Evolutionary conservation across 176 grass and related monocot genomes (phyloP), one percentile per base, ranked within the genome.

Genomic region (Rhynchospora breviuscula): DNA sequence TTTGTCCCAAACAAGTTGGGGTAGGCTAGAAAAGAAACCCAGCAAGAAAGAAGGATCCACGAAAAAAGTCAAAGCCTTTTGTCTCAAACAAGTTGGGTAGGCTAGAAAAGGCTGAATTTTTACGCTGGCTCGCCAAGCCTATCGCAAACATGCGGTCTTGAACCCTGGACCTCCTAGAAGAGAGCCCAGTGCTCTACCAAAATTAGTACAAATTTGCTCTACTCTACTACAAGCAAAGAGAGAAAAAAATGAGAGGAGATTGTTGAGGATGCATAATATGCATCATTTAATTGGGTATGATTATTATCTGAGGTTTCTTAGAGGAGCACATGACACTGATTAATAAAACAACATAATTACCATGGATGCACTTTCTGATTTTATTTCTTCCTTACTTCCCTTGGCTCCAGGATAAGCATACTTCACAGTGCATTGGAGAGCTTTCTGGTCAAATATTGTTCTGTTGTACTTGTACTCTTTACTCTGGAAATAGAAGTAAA

Each of bases 391-490:
- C 35, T 63, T 90, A 80, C 59, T 81, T 35, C 63, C 81, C 80
- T 84, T 81, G 44, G 84, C n/a, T 69, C 79, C 75, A 45, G 89
- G 82, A 88, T 87, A 91, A 88, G 89, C 92, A 89, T 94, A 91
- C 68, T 88, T 92, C 81, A 91, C 87, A 48, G 90, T 93, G 89
- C 92, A 98, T 31, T 81, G 86, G 49, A 12, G 73, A 81, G 92
- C 92, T 86, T 91, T 93, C 85, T 81, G 54, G 68, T 98, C 90
- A 88, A 98, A 98, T 64, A 85, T 81, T 77, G 92, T 87, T 75
- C 60, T 83, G 63, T 94, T 91, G 89, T 94, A 98, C 86, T 93
- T 94, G 84, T 91, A 98, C 71, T 94, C 90, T 71, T 79, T 90
- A 78, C 90, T 94, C 95, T 98, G 82, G 80, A 53, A 67, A 86